Conservation (phyloP, 257 asterid species). For the Gentiana straminea region DNA sequence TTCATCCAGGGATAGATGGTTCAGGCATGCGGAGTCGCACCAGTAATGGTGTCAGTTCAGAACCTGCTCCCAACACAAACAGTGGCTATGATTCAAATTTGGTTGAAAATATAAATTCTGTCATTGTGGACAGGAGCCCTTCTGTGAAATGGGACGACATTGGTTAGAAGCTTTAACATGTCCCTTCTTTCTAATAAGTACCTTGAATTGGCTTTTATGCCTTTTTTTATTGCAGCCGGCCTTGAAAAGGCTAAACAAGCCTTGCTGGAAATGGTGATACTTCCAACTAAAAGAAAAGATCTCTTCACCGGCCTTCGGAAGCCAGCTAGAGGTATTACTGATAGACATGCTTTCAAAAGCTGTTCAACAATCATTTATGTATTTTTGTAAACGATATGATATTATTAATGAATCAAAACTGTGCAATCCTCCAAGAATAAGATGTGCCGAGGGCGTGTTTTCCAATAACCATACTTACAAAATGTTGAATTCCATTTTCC, state of each 20-base stretch:
- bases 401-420: too few species aligned
- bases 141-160: slow-evolving; percentile 99
- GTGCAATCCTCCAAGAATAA: too few species aligned
- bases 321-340: slow-evolving; percentile 80
- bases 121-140: slow-evolving; percentile 79
- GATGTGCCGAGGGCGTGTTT: neutral
- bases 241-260: slow-evolving; percentile 98
- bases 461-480: slow-evolving; percentile 3
- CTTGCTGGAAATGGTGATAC: slow-evolving; percentile 87
- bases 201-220: slow-evolving; percentile 11
- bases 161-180: slow-evolving; percentile 38
- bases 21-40: slow-evolving; percentile 30
- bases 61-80: slow-evolving; percentile 38
- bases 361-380: neutral
- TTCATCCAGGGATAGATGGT: slow-evolving; percentile 22
- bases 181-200: slow-evolving; percentile 9
- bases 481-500: slow-evolving; percentile 16
- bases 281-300: slow-evolving; percentile 90
- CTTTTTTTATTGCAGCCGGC: slow-evolving; percentile 58
- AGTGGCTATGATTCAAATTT: slow-evolving; percentile 67
- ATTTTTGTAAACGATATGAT: too few species aligned
- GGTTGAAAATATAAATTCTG: slow-evolving; percentile 84
- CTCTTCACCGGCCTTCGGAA: slow-evolving; percentile 92
- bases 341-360: slow-evolving; percentile 6
- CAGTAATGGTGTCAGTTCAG: slow-evolving; percentile 23